Percentiles rank a stretch among this genome's conserved stretches.
These are phyloP conservation scores for Aspergillus candidus DNA, from an alignment of 2,329 filamentous ascomycete species.

Conservation along the genomic window DNA sequence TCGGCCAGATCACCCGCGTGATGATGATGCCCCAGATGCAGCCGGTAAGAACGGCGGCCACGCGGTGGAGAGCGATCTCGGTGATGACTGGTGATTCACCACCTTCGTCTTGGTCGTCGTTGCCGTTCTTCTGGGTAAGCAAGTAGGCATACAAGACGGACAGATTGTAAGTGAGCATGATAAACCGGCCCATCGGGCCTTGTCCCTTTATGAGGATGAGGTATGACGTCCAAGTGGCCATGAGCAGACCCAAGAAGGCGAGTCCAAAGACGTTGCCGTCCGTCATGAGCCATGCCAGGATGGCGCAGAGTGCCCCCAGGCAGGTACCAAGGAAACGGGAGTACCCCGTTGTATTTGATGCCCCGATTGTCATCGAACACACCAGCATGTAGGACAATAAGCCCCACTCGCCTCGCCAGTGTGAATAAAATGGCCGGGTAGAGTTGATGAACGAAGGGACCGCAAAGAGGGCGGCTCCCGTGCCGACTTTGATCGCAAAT, in stretches of 20 bases:
- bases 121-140: conserved; percentile 69
- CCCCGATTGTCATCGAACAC: conserved; percentile 94
- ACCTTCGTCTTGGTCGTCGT: conserved; percentile 80
- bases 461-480: conserved; percentile 82
- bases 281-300: conserved; percentile 71
- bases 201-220: conserved; percentile 79
- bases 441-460: conserved; percentile 76
- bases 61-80: conserved; percentile 81
- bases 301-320: conserved; percentile 68
- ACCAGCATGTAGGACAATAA: conserved; percentile 96
- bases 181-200: conserved; percentile 86
- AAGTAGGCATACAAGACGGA: conserved; percentile 92
- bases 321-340: conserved; percentile 82
- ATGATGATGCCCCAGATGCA: conserved; percentile 90
- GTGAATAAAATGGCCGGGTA: conserved; percentile 72
- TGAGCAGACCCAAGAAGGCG: conserved; percentile 73
- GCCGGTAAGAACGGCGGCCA: conserved; percentile 77
- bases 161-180: conserved; percentile 92
- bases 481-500: conserved; percentile 88
- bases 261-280: conserved; percentile 68
- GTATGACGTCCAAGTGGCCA: conserved; percentile 79
- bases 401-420: conserved; percentile 96
- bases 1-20: conserved; percentile 86
- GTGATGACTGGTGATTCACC: conserved; percentile 76
- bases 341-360: conserved; percentile 86